Evolutionary conservation across 2,329 filamentous ascomycete genomes (phyloP), one percentile per base, ranked within the genome.

Genomic region (Trichoderma simmonsii): DNA sequence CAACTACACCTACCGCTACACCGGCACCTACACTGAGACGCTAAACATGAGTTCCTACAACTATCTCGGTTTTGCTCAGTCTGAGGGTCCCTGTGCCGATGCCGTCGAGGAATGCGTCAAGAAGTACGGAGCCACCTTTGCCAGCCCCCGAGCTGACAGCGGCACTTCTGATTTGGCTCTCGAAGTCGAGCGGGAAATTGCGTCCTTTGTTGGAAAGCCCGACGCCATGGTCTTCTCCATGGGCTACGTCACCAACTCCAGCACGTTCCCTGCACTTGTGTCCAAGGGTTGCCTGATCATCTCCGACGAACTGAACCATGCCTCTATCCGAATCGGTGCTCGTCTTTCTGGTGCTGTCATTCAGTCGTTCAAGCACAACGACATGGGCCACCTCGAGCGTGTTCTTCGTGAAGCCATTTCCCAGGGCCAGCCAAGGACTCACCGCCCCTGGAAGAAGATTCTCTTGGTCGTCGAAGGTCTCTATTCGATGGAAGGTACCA

Each of bases 41-140:
- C 86, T 99, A 77, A 99, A 99, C 84, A 92, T 99, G 92, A 98
- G 95, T 85, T 99, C 96, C 1, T 99, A 99, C 88, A 99, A 99
- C 83, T 99, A 99, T 80, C 92, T 99, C 28, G 96, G 96, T 57
- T 99, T 99, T 78, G 96, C 96, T 66, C 96, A 99, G 82, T 98
- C 96, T 0, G 95, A 98, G 76, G 96, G 96, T 12, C 95, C 96
- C 54, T 99, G 96, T 79, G 96, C 96, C 61, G 95, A 98, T 81
- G 92, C 93, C 15, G 93, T 95, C 4, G 96, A 99, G 84, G 92
- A 95, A 61, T 89, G 89, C 61, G 90, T 97, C 75, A 91, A 89
- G 82, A 95, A 92, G 79, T 96, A 97, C 78, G 95, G 95, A 56
- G 89, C 98, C 75, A 92, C 91, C 77, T 88, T 91, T 76, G 91